Evolutionary conservation across 768 basidiomycete genomes (phyloP).

Genomic region (Guyanaporus albipodus): DNA sequence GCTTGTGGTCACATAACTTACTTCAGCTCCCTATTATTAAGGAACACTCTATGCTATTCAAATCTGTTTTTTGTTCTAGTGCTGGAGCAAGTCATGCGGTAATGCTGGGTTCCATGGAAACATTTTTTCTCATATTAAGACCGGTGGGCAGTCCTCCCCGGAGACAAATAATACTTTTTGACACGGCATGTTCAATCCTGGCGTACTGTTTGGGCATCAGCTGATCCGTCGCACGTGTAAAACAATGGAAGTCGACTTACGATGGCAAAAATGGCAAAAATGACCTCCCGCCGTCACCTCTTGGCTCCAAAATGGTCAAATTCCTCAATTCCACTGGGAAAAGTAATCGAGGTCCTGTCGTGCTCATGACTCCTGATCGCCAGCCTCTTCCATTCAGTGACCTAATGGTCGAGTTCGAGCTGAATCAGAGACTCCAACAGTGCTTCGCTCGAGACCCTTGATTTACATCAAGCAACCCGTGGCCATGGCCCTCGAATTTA

Average conservation of each 20-base stretch:
- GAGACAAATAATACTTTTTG: slow-evolving; percentile 22
- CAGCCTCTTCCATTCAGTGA: slow-evolving; percentile 31
- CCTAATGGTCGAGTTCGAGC: slow-evolving; percentile 20
- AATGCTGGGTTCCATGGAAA: slow-evolving; percentile 23
- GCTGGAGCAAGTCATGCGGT: slow-evolving; percentile 21
- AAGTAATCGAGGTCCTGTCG: slow-evolving; percentile 18
- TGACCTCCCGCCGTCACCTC: slow-evolving; percentile 12
- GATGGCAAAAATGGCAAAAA: slow-evolving; percentile 24
- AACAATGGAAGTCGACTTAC: slow-evolving; percentile 31
- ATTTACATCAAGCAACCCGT: slow-evolving; percentile 16
- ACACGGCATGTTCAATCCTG: slow-evolving; percentile 17
- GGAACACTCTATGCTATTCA: slow-evolving; percentile 24
- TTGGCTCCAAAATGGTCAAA: slow-evolving; percentile 20
- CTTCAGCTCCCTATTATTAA: slow-evolving; percentile 28
- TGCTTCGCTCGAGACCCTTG: slow-evolving; percentile 14
- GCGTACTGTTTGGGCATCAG: slow-evolving; percentile 19
- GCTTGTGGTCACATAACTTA: slow-evolving; percentile 24
- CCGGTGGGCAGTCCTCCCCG: slow-evolving; percentile 25
- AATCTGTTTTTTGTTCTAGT: slow-evolving; percentile 23
- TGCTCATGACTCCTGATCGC: slow-evolving; percentile 22
- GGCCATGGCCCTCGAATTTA: slow-evolving; percentile 18
- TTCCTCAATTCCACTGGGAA: slow-evolving; percentile 24
- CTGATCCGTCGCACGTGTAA: slow-evolving; percentile 29
- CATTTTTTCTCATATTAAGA: slow-evolving; percentile 27
- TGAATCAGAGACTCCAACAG: slow-evolving; percentile 3